Conservation (phyloP, 257 asterid species). For the Solanum virginianum region DNA sequence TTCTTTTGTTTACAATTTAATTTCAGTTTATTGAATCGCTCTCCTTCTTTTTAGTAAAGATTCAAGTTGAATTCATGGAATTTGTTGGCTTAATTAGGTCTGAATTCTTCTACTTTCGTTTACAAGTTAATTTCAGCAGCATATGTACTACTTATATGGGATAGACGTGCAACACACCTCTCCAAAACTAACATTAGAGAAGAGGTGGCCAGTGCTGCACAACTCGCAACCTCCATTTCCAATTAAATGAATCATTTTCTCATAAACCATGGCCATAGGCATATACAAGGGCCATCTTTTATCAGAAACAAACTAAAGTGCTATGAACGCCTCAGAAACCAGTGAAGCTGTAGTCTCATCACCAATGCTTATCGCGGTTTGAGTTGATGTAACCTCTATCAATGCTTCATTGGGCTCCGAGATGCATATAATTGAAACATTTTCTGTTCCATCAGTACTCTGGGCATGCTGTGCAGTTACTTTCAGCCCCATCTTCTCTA, state of each 20-base stretch:
- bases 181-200: neutral
- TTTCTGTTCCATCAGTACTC: constrained; percentile 11
- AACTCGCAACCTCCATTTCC: neutral
- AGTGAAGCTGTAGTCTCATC: constrained; percentile 30
- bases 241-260: neutral
- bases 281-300: neutral
- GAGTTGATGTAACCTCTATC: constrained; percentile 26
- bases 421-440: constrained; percentile 17
- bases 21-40: no score
- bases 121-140: no score
- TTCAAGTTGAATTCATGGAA: no score
- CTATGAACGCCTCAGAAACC: constrained; percentile 31
- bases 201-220: neutral
- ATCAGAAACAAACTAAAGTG: constrained; percentile 23
- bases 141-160: no score
- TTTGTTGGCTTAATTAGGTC: no score
- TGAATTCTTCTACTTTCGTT: no score
- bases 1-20: no score
- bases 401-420: constrained; percentile 35
- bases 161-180: no score
- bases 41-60: no score
- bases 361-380: constrained; percentile 25
- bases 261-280: neutral
- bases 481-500: constrained; percentile 34
- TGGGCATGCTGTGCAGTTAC: constrained; percentile 14